These are phyloP conservation scores for Avena insularis DNA, from an alignment of 176 grass and related monocot genomes.

Conservation along the genomic window DNA sequence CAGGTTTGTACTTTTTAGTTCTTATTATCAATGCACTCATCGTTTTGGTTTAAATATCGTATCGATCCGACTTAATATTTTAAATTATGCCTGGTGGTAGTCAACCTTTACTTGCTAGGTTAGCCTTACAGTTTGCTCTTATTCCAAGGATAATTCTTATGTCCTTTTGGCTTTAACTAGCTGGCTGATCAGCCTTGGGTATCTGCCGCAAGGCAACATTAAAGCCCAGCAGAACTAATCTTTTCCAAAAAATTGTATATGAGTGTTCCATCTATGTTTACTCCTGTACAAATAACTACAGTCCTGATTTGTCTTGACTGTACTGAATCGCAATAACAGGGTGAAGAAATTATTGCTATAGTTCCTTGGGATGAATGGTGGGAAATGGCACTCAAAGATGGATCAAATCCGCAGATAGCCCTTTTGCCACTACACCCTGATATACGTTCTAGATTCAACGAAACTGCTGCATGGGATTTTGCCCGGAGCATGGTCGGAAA, in stretches of 20 bases:
- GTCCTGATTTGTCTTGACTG: constrained; percentile 24
- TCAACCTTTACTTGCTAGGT: constrained; percentile 3
- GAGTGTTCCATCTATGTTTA: constrained; percentile 11
- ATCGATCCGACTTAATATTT: not conserved
- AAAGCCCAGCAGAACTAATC: not conserved
- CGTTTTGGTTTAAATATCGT: constrained; percentile 8
- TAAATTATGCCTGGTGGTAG: constrained; percentile 7
- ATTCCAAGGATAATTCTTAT: not conserved
- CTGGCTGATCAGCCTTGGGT: not conserved
- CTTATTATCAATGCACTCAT: not conserved
- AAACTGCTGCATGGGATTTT: constrained; percentile 63
- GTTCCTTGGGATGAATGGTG: constrained; percentile 99
- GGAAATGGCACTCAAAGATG: constrained; percentile 79
- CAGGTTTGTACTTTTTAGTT: constrained; percentile 5
- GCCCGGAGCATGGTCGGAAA: constrained; percentile 85
- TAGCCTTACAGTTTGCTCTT: constrained; percentile 14
- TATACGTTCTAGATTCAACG: constrained; percentile 25
- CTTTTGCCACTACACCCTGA: constrained; percentile 27
- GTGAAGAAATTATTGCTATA: constrained; percentile 89
- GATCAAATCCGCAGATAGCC: constrained; percentile 91
- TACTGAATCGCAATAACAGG: constrained; percentile 54
- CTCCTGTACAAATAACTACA: not conserved
- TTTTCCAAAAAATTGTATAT: not conserved
- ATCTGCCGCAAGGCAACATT: not conserved
- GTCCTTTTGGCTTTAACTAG: constrained; percentile 9